phyloP scores from a whole-genome alignment of 768 basidiomycete species.

The Trametes cubensis region DNA sequence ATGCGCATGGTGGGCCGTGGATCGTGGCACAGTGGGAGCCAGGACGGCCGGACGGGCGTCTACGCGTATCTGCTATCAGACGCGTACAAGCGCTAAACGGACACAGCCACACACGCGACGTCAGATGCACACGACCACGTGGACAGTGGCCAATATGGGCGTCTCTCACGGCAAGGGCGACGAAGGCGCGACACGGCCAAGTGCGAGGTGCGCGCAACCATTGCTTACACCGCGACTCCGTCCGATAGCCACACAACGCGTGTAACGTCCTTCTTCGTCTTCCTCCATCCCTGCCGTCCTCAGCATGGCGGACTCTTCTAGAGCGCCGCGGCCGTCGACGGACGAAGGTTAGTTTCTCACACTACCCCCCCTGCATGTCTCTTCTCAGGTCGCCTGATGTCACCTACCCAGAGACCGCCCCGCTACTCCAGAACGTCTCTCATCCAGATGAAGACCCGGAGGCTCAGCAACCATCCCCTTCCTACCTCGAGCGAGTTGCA shows the following conservation, averaged over 20 bases:
- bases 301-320: conserved; percentile 53
- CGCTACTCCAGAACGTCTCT: conserved; percentile 58
- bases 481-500: conserved; percentile 52
- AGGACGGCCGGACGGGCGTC: too few relatives aligned
- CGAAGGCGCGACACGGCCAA: background rate
- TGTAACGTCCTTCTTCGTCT: conserved; percentile 5
- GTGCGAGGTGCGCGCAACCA: conserved; percentile 2
- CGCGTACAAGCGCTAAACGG: background rate
- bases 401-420: conserved; percentile 56
- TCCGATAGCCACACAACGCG: conserved; percentile 11
- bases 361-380: conserved; percentile 8
- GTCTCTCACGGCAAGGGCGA: background rate
- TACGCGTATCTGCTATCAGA: background rate
- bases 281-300: conserved; percentile 25
- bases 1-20: background rate
- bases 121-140: conserved; percentile 8
- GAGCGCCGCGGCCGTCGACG: conserved; percentile 53
- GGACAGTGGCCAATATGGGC: conserved; percentile 9
- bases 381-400: conserved; percentile 19
- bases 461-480: conserved; percentile 31
- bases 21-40: too few relatives aligned
- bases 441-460: conserved; percentile 36
- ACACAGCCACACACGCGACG: conserved; percentile 10
- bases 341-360: conserved; percentile 52
- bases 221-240: background rate